Evolutionary conservation across 2,329 filamentous ascomycete genomes (phyloP), one percentile per base, ranked within the genome.

Genomic region (Westerdykella sp.): DNA sequence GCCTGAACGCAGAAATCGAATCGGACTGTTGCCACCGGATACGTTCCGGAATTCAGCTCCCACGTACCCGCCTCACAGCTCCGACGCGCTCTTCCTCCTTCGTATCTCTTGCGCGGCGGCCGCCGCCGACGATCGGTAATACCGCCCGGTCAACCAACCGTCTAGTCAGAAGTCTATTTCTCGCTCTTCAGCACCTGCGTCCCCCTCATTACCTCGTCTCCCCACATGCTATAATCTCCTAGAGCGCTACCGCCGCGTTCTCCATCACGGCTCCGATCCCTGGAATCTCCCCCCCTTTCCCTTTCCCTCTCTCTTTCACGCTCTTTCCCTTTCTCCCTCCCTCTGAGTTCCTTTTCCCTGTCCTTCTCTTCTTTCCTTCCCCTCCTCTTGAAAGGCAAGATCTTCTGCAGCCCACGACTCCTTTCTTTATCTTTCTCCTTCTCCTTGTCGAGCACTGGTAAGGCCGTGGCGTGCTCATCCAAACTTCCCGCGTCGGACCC

Each of bases 401-500:
- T 62, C 5, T 61, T 63, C 7, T 66, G 59, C 39, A 71, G 54
- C 5, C 68, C 61, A 31, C 68, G 63, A 32, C 58, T 66, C n/a
- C 59, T 60, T 42, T 68, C 66, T 34, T 62, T 63, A 16, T 65
- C 59, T 35, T 65, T 65, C 34, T 58, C 23, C 32, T 14, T 9
- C n/a, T 60, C 61, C 15, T 59, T 55, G 10, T 61, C 60, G 41
- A 67, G 65, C 7, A 56, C 54, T 1, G 65, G 65, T 2, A 68
- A 49, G 0, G 65, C 65, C 1, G 65, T 68, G 1, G 65, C 64
- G 37, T 59, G 64, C 34, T 68, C 66, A 43, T 67, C 62, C 23
- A 60, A 45, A 34, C 59, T 62, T 5, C 68, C 68, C 14, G 59
- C 59, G 14, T 61, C 66, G 39, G 55, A 67, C 38, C 56, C 56